These are phyloP conservation scores for Stevia rebaudiana DNA, from an alignment of 140 eudicot genomes.

Conservation along the genomic window DNA sequence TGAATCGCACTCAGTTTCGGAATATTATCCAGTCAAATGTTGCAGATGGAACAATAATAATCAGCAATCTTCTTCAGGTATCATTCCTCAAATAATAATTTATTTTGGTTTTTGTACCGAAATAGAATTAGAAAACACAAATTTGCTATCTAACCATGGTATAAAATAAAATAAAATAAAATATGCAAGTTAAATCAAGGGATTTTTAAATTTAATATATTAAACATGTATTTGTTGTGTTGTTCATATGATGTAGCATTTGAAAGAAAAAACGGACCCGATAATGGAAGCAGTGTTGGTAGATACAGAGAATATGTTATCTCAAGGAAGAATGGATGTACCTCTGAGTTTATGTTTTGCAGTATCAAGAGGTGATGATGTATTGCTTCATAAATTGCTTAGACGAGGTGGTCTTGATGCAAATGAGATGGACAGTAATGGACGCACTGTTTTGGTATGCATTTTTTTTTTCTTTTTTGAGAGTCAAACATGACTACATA, in stretches of 20 bases:
- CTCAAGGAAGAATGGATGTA: constrained; percentile 70
- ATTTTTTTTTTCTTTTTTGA: too few relatives aligned
- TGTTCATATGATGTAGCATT: constrained; percentile 66
- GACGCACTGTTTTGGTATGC: constrained; percentile 68
- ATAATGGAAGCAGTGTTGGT: constrained; percentile 46
- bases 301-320: constrained; percentile 66
- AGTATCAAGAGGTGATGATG: constrained; percentile 64
- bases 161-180: too few relatives aligned
- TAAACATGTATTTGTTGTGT: not conserved
- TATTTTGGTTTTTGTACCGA: not conserved
- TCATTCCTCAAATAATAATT: not conserved
- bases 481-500: not conserved
- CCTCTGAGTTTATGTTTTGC: constrained; percentile 86
- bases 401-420: constrained; percentile 72
- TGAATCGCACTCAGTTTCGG: constrained; percentile 59
- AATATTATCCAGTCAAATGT: constrained; percentile 60
- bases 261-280: constrained; percentile 37
- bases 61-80: constrained; percentile 82
- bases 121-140: not conserved
- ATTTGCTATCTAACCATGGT: too few relatives aligned
- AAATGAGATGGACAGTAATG: constrained; percentile 52
- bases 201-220: not conserved
- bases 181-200: not conserved
- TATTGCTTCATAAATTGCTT: constrained; percentile 58
- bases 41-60: constrained; percentile 69